phyloP scores from a whole-genome alignment of 768 basidiomycete genomes.

The Leccinum subgranulosum region DNA sequence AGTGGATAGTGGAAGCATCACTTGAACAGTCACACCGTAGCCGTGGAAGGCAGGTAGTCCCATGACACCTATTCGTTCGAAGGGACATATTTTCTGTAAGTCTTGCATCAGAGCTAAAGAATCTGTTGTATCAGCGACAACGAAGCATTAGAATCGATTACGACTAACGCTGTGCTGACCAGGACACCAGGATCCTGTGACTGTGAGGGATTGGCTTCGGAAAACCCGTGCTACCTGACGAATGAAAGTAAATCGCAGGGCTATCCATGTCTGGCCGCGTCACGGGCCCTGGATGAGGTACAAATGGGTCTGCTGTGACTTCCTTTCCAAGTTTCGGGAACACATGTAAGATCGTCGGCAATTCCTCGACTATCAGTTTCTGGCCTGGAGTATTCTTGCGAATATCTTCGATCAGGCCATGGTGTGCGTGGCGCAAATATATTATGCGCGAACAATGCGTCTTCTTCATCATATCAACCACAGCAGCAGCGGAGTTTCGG shows the following conservation, averaged over 20 bases:
- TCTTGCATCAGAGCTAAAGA: neutral
- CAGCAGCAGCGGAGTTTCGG: slow-evolving; percentile 4
- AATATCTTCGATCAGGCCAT: slow-evolving; percentile 7
- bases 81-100: neutral
- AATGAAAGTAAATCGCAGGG: slow-evolving; percentile 6
- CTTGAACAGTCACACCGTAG: slow-evolving; percentile 30
- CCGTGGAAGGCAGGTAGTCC: slow-evolving; percentile 41
- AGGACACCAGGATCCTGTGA: slow-evolving; percentile 28
- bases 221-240: slow-evolving; percentile 42
- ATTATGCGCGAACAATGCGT: slow-evolving; percentile 10
- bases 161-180: slow-evolving; percentile 32
- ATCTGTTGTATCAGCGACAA: neutral
- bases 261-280: neutral
- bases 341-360: slow-evolving; percentile 22
- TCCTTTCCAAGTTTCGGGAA: slow-evolving; percentile 39
- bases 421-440: slow-evolving; percentile 9
- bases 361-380: slow-evolving; percentile 5
- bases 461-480: slow-evolving; percentile 9
- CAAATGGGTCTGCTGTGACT: slow-evolving; percentile 10
- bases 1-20: slow-evolving; percentile 29
- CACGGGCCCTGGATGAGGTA: slow-evolving; percentile 2
- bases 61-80: slow-evolving; percentile 26
- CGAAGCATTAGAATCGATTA: neutral
- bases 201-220: slow-evolving; percentile 40
- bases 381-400: neutral